phyloP scores from a whole-genome alignment of 139 green algal species.

The Mesostigma viride region DNA sequence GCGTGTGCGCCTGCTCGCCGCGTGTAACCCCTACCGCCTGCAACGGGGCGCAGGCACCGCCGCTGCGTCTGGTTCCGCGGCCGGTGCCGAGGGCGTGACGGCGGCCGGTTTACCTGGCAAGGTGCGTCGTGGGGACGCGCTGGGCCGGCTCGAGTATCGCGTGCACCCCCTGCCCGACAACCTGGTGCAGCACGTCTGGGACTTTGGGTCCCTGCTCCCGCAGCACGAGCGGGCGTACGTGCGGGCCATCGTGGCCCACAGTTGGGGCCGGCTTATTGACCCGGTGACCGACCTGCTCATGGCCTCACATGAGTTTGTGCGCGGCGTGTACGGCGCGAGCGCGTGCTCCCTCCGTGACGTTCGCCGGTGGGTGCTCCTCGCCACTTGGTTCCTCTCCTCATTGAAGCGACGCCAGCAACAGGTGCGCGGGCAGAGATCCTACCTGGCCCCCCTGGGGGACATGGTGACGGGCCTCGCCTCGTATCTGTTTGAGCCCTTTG shows the following conservation, averaged over 20 bases:
- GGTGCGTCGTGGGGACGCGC: too few relatives aligned
- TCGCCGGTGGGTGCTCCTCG: slow-evolving; percentile 15
- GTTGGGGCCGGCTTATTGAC: neutral
- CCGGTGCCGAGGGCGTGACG: too few relatives aligned
- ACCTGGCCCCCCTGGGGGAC: too few relatives aligned
- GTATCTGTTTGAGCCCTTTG: too few relatives aligned
- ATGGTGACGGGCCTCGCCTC: too few relatives aligned
- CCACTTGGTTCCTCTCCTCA: slow-evolving; percentile 4
- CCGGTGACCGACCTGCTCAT: slow-evolving; percentile 20
- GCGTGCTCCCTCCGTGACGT: slow-evolving; percentile 30
- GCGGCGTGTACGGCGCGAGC: neutral
- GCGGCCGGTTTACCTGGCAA: too few relatives aligned
- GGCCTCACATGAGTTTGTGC: slow-evolving; percentile 16
- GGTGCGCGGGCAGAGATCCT: too few relatives aligned
- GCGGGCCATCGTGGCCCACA: slow-evolving; percentile 14
- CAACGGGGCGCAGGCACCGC: neutral
- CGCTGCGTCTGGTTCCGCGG: slow-evolving; percentile 12
- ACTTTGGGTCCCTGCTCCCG: slow-evolving; percentile 26
- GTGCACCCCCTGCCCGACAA: slow-evolving; percentile 31
- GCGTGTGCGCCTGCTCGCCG: slow-evolving; percentile 15
- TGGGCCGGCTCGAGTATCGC: too few relatives aligned
- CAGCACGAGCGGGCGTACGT: slow-evolving; percentile 28
- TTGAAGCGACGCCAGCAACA: neutral
- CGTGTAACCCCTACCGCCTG: slow-evolving; percentile 28
- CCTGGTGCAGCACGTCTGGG: slow-evolving; percentile 30